Conservation (phyloP, 2,329 filamentous ascomycete species). For the Chaetomiaceae sp. region DNA sequence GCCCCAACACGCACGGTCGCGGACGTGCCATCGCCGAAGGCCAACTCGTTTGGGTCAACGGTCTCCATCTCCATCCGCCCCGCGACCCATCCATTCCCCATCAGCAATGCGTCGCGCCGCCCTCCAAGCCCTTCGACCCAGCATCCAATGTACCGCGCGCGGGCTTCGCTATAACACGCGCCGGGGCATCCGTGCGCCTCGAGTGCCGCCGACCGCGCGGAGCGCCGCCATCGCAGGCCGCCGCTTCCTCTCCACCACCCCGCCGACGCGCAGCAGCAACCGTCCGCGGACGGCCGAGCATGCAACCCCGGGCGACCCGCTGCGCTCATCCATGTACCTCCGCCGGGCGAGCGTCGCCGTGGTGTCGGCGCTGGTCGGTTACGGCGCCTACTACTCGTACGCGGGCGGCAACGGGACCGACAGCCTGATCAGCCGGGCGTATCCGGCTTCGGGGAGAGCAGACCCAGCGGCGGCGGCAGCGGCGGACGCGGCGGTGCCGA, state of each 20-base stretch:
- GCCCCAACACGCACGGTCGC: neutral
- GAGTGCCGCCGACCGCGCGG: slow-evolving; percentile 21
- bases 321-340: slow-evolving; percentile 69
- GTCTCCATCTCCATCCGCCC: slow-evolving; percentile 2
- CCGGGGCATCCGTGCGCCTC: slow-evolving; percentile 34
- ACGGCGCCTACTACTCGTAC: slow-evolving; percentile 71
- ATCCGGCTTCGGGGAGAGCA: slow-evolving; percentile 35
- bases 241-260: slow-evolving; percentile 21
- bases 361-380: slow-evolving; percentile 65
- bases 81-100: slow-evolving; percentile 12
- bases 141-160: slow-evolving; percentile 58
- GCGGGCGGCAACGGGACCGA: slow-evolving; percentile 37
- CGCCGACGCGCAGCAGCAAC: slow-evolving; percentile 31
- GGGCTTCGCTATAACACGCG: slow-evolving; percentile 46
- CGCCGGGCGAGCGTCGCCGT: slow-evolving; percentile 62
- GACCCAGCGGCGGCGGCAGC: slow-evolving; percentile 31
- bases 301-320: slow-evolving; percentile 35
- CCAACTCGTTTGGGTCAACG: slow-evolving; percentile 3
- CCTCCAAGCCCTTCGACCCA: slow-evolving; percentile 61
- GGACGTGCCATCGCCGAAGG: slow-evolving; percentile 8
- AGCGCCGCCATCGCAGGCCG: slow-evolving; percentile 16
- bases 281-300: slow-evolving; percentile 27
- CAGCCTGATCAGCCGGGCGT: slow-evolving; percentile 34
- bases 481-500: slow-evolving; percentile 40
- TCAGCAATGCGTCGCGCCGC: slow-evolving; percentile 67